Percentiles rank a stretch among this genome's conserved stretches.
Evolutionary conservation across 306 rosid species (phyloP).

Genomic region (Malus orientalis): DNA sequence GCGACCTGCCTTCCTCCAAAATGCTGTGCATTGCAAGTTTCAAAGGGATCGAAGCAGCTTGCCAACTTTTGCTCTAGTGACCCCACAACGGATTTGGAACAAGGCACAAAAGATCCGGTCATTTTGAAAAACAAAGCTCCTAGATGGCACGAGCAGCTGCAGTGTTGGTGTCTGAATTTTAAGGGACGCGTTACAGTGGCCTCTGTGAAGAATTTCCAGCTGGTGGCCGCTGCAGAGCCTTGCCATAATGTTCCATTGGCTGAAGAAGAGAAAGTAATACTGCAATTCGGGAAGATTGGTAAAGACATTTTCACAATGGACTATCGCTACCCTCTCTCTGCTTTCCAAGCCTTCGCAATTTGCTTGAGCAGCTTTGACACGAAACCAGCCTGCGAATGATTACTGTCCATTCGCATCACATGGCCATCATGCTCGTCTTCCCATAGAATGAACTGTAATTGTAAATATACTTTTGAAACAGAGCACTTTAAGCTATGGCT

Average conservation of each 20-base stretch:
- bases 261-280: constrained; percentile 78
- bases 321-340: constrained; percentile 85
- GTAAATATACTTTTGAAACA: constrained; percentile 36
- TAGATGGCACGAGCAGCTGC: constrained; percentile 94
- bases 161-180: constrained; percentile 96
- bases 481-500: constrained; percentile 23
- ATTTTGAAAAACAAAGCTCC: constrained; percentile 79
- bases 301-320: constrained; percentile 97
- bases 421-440: constrained; percentile 18
- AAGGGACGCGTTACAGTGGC: constrained; percentile 94
- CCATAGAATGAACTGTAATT: constrained; percentile 30
- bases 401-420: constrained; percentile 1
- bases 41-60: constrained; percentile 41
- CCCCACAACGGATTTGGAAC: constrained; percentile 18
- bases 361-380: constrained; percentile 97
- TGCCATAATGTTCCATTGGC: constrained; percentile 45
- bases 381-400: constrained; percentile 93
- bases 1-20: constrained; percentile 26
- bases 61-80: constrained; percentile 28
- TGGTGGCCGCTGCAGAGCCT: constrained; percentile 74
- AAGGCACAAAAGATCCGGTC: constrained; percentile 35
- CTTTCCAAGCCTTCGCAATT: constrained; percentile 93
- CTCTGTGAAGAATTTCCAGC: constrained; percentile 92
- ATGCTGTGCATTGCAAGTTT: constrained; percentile 12
- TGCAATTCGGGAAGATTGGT: constrained; percentile 91